Conservation (phyloP, 495 filamentous ascomycete genomes). For the Recurvomyces mirabilis region DNA sequence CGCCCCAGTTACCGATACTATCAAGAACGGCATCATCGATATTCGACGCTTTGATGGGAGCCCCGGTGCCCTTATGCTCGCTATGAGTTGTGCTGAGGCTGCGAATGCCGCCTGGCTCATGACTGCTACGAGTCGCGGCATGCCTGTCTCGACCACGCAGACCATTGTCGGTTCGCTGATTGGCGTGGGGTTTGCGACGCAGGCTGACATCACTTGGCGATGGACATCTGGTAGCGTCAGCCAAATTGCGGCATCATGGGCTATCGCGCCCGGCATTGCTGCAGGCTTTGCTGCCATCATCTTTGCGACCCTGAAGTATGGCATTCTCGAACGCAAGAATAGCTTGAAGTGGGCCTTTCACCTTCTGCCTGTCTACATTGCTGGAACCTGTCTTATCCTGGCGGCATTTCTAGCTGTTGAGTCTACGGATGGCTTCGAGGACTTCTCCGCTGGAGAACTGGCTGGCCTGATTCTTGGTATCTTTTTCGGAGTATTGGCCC, state of each 20-base stretch:
- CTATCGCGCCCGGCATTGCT: constrained; percentile 51
- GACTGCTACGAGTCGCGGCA: constrained; percentile 43
- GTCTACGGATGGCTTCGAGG: constrained; percentile 36
- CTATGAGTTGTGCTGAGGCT: constrained; percentile 52
- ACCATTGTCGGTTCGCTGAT: constrained; percentile 52
- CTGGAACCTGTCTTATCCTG: constrained; percentile 47
- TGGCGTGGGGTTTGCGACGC: constrained; percentile 50
- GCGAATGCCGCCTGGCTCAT: constrained; percentile 45
- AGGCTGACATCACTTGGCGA: constrained; percentile 47
- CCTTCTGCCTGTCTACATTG: constrained; percentile 43
- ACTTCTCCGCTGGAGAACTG: constrained; percentile 41
- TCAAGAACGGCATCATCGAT: constrained; percentile 53
- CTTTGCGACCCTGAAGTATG: constrained; percentile 53
- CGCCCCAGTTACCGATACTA: constrained; percentile 52
- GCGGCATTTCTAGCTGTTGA: constrained; percentile 55
- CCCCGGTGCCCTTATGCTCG: constrained; percentile 48
- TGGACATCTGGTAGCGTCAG: constrained; percentile 41
- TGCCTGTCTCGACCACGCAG: constrained; percentile 55
- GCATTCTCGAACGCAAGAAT: constrained; percentile 46
- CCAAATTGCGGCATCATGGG: constrained; percentile 52
- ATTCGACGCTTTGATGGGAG: constrained; percentile 40
- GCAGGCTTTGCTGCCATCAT: constrained; percentile 48
- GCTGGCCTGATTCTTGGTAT: constrained; percentile 49
- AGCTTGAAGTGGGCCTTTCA: constrained; percentile 37
- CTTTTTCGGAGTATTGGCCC: constrained; percentile 40